Percentiles rank a stretch among this genome's conserved stretches.
Evolutionary conservation across 2,329 filamentous ascomycete species (phyloP).

Genomic region (Ophiocordyceps camponoti-floridani): DNA sequence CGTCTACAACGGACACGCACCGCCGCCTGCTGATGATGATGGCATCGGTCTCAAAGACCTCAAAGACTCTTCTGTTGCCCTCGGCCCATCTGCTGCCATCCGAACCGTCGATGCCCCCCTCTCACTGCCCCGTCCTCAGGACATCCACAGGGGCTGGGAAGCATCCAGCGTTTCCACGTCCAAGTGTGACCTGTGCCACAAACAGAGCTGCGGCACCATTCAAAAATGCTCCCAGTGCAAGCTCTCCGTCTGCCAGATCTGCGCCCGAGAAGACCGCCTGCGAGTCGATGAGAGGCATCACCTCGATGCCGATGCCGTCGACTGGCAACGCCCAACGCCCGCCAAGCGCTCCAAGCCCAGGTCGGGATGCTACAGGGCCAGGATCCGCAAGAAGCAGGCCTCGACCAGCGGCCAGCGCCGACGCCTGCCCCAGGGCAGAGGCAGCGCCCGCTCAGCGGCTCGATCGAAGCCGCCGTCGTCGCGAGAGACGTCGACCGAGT

Average conservation of each 20-base stretch:
- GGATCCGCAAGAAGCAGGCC: not conserved
- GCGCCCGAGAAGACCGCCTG: slow-evolving; percentile 5
- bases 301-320: slow-evolving; percentile 5
- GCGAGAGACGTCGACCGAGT: not conserved
- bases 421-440: not conserved
- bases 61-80: not conserved
- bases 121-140: slow-evolving; percentile 1
- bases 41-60: not conserved
- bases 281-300: slow-evolving; percentile 5
- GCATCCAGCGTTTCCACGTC: slow-evolving; percentile 7
- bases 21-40: not conserved
- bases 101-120: not conserved
- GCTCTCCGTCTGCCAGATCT: slow-evolving; percentile 8
- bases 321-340: slow-evolving; percentile 3
- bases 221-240: slow-evolving; percentile 9
- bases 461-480: not conserved
- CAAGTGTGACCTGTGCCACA: slow-evolving; percentile 10
- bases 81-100: not conserved
- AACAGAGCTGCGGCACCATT: slow-evolving; percentile 7
- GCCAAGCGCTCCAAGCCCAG: not conserved
- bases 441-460: not conserved
- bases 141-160: slow-evolving; percentile 7
- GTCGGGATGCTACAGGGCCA: not conserved
- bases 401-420: not conserved
- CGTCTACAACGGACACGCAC: not conserved